These are phyloP conservation scores for Aspergillus phoenicis DNA, from an alignment of 2,329 filamentous ascomycete species.

Conservation along the genomic window DNA sequence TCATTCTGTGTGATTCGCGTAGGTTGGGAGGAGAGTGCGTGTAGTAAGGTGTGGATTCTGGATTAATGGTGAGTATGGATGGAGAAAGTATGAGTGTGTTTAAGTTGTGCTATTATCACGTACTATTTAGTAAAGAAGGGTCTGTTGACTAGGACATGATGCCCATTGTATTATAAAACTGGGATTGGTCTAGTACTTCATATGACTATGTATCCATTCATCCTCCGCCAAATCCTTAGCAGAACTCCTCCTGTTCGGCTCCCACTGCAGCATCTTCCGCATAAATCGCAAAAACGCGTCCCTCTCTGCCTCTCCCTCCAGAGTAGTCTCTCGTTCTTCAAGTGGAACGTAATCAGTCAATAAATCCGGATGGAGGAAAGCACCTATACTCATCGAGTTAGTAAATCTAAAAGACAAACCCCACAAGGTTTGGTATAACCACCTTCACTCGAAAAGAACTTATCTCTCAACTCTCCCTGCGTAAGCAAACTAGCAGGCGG, in stretches of 20 bases:
- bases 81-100: too few species aligned
- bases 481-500: slow-evolving; percentile 41
- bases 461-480: slow-evolving; percentile 32
- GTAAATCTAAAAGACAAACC: too few species aligned
- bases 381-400: slow-evolving; percentile 26
- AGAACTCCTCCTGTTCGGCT: slow-evolving; percentile 33
- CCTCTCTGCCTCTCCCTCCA: slow-evolving; percentile 37
- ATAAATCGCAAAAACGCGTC: slow-evolving; percentile 35
- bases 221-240: slow-evolving; percentile 32
- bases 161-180: too few species aligned
- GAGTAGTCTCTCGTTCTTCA: slow-evolving; percentile 40
- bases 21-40: too few species aligned
- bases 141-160: too few species aligned
- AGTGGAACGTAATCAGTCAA: slow-evolving; percentile 33
- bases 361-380: slow-evolving; percentile 26
- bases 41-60: too few species aligned
- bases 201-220: slow-evolving; percentile 28
- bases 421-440: not conserved
- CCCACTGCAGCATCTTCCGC: slow-evolving; percentile 44
- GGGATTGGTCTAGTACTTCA: not conserved
- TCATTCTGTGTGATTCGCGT: too few species aligned
- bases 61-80: too few species aligned
- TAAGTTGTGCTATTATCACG: too few species aligned
- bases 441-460: slow-evolving; percentile 47
- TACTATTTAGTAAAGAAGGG: too few species aligned